Evolutionary conservation across 1,139 yeast species (phyloP).

Genomic region (Nematodospora anomalae): DNA sequence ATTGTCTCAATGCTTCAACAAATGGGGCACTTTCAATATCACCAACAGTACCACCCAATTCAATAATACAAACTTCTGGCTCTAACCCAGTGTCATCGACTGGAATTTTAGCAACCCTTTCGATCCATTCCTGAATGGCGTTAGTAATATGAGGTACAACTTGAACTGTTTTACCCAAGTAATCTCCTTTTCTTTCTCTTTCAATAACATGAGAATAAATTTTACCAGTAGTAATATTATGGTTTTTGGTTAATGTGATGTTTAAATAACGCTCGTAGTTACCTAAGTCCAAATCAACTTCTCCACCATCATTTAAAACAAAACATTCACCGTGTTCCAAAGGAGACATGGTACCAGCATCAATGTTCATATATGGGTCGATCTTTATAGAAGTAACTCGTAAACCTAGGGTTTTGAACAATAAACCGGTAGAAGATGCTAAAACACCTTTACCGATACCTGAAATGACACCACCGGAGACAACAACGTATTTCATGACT

Average conservation of each 20-base stretch:
- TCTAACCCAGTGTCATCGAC: constrained; percentile 89
- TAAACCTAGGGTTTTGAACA: constrained; percentile 89
- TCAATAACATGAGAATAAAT: constrained; percentile 93
- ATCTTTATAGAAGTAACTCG: constrained; percentile 96
- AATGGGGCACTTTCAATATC: constrained; percentile 99
- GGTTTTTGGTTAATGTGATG: constrained; percentile 88
- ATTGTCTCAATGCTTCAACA: constrained; percentile 97
- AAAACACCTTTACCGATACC: constrained; percentile 99
- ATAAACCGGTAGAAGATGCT: constrained; percentile 94
- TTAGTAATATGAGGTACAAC: constrained; percentile 97
- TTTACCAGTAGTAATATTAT: constrained; percentile 97
- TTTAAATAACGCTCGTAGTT: constrained; percentile 96
- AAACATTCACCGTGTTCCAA: constrained; percentile 99
- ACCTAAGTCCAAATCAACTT: constrained; percentile 96
- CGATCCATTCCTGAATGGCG: constrained; percentile 98
- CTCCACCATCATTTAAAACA: constrained; percentile 98
- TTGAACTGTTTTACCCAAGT: constrained; percentile 98
- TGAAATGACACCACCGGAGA: constrained; percentile 97
- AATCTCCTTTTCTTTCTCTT: constrained; percentile 94
- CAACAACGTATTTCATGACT: constrained; percentile 95
- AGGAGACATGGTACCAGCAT: constrained; percentile 99
- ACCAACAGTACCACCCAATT: constrained; percentile 99
- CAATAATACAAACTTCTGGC: constrained; percentile 93
- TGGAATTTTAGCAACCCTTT: constrained; percentile 85
- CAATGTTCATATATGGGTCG: constrained; percentile 98